Evolutionary conservation across 805 yeast genomes (phyloP).

Genomic region (Debaryomyces castellii): DNA sequence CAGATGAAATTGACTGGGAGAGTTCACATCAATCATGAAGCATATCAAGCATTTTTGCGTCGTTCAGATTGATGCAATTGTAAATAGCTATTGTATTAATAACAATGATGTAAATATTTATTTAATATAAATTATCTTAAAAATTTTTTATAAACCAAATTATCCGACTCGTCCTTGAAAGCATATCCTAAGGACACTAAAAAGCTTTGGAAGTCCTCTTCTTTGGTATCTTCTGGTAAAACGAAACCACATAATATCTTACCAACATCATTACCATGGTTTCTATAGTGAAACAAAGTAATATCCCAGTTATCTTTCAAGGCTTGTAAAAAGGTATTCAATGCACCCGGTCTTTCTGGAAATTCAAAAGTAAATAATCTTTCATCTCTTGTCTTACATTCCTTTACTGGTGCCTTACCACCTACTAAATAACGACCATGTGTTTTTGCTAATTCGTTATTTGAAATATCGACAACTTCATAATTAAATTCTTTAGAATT

Average conservation of each 20-base stretch:
- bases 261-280: slow-evolving; percentile 94
- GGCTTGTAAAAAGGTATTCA: slow-evolving; percentile 71
- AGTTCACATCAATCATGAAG: slow-evolving; percentile 77
- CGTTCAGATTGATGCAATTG: slow-evolving; percentile 16
- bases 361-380: slow-evolving; percentile 82
- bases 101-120: neutral
- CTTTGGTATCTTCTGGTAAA: slow-evolving; percentile 68
- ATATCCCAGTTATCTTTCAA: slow-evolving; percentile 85
- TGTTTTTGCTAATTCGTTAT: slow-evolving; percentile 91
- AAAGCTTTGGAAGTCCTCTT: slow-evolving; percentile 63
- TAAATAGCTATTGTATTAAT: slow-evolving; percentile 6
- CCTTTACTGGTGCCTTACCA: slow-evolving; percentile 60
- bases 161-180: slow-evolving; percentile 78
- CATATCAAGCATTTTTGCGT: slow-evolving; percentile 81
- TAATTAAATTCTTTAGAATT: slow-evolving; percentile 59
- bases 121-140: slow-evolving; percentile 28
- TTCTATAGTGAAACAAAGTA: slow-evolving; percentile 93
- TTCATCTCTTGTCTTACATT: slow-evolving; percentile 61
- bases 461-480: slow-evolving; percentile 78
- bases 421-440: slow-evolving; percentile 97
- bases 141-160: slow-evolving; percentile 81
- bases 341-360: slow-evolving; percentile 97
- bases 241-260: slow-evolving; percentile 88
- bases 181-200: slow-evolving; percentile 73
- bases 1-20: slow-evolving; percentile 76